Percentiles rank a stretch among this genome's conserved stretches.
These are phyloP conservation scores for Articulospora tetracladia DNA, from an alignment of 495 filamentous ascomycete species.

Conservation along the genomic window DNA sequence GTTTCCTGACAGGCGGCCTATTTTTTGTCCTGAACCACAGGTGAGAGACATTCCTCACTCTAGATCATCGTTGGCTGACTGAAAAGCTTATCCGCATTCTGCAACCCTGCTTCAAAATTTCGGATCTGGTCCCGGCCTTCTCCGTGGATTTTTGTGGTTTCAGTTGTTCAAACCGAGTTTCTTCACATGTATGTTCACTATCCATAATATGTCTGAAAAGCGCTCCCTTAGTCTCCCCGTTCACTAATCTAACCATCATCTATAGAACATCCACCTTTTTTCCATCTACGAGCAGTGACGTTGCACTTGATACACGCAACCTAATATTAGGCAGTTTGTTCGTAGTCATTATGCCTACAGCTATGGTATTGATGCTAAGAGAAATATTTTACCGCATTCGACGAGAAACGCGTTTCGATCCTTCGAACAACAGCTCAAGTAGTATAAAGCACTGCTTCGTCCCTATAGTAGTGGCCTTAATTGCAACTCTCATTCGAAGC, in stretches of 20 bases:
- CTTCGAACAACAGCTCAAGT: conserved; percentile 30
- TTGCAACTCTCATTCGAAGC: conserved; percentile 7
- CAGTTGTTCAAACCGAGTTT: background rate
- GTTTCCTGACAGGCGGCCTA: conserved; percentile 52
- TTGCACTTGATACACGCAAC: conserved; percentile 48
- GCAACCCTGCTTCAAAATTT: no score
- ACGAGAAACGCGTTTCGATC: conserved; percentile 25
- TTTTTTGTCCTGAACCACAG: conserved; percentile 54
- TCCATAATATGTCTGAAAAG: background rate
- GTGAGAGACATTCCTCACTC: no score
- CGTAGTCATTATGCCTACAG: conserved; percentile 44
- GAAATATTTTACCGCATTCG: conserved; percentile 47
- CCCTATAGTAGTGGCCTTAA: conserved; percentile 6
- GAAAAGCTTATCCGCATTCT: no score
- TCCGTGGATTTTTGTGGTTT: background rate
- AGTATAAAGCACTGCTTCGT: conserved; percentile 46
- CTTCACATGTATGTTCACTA: conserved; percentile 23
- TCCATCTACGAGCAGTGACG: conserved; percentile 51
- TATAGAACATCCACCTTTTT: conserved; percentile 50
- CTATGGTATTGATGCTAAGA: conserved; percentile 47
- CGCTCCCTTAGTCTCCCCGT: background rate
- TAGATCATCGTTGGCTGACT: no score
- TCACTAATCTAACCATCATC: conserved; percentile 36
- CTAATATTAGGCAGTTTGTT: conserved; percentile 59
- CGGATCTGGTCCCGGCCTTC: no score